These are phyloP conservation scores for Kluyveromyces sp. DNA, from an alignment of 1,139 yeast species.

Conservation along the genomic window DNA sequence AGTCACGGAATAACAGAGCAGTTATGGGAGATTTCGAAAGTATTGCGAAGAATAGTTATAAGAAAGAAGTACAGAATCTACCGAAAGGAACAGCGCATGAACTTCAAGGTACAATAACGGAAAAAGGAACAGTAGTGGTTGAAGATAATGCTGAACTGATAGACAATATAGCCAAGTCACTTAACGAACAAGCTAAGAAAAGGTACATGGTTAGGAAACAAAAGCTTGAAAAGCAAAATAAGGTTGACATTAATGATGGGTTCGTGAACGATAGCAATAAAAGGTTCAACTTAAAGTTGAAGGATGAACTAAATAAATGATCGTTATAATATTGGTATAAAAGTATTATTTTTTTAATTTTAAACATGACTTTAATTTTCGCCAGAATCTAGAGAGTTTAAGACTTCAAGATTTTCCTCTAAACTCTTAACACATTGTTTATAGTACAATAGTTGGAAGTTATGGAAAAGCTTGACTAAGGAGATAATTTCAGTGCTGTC, in stretches of 20 bases:
- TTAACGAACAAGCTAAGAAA: constrained; percentile 20
- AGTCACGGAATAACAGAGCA: constrained; percentile 39
- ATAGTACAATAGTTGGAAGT: constrained; percentile 62
- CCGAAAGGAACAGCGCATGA: constrained; percentile 26
- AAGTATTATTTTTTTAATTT: background rate
- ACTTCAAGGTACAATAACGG: constrained; percentile 12
- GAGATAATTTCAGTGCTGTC: constrained; percentile 58
- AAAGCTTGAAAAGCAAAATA: constrained; percentile 9
- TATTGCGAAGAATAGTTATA: constrained; percentile 24
- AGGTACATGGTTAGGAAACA: constrained; percentile 20
- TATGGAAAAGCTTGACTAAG: constrained; percentile 53
- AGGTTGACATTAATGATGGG: constrained; percentile 10
- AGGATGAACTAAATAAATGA: constrained; percentile 20
- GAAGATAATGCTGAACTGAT: constrained; percentile 19
- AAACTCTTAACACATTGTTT: constrained; percentile 43
- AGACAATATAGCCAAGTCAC: constrained; percentile 14
- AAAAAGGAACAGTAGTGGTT: constrained; percentile 11
- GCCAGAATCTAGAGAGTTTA: constrained; percentile 33
- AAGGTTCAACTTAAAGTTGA: constrained; percentile 67
- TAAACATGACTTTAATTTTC: constrained; percentile 2
- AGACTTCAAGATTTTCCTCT: constrained; percentile 35
- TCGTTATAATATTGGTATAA: background rate
- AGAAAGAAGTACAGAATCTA: constrained; percentile 34
- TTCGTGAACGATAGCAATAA: constrained; percentile 64
- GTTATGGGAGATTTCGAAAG: constrained; percentile 18